Base-by-base conservation (phyloP, 108 stramenopile species). In the Nitzschia palea region DNA sequence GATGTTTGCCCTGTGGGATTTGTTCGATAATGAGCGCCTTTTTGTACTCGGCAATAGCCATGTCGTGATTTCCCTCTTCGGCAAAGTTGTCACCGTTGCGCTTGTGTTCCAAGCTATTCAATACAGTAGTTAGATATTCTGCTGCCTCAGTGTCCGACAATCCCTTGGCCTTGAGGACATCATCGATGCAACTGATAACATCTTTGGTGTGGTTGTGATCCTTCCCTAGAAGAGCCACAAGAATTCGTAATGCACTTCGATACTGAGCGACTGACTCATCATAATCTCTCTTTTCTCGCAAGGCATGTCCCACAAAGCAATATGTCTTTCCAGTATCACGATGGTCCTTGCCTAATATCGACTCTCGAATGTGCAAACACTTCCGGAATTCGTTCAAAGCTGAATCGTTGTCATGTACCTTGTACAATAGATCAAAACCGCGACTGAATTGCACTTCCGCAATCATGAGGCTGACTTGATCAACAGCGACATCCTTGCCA, bases 291-390 rank as follows among this genome's bases (percentile, higher is more conserved):
- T 68, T 62, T 42, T 68, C 74, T 52, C 74, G 60, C 15, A 76
- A 55, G 8, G 74, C 62, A 47, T 76, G 74, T 14, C 74, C 74
- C 35, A 76, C 74, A 55, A 76, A 76, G 54, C 74, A 76, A 56
- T 76, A 76, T 2, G 74, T 76, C 50, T 76, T 76, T 45, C 71
- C 77, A 35, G 77, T 78, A 31, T 78, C 77, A 10, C 68, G 59
- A 29, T 78, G 77, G 44, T 78, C 70, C 34, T 67, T 72, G 28
- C 77, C 77, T 22, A 72, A 42, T 29, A 78, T 70, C 18, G 36
- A 50, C 34, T 78, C 77, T 15, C 77, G 70, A 31, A 78, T 71
- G 33, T 50, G 31, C n/a, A 78, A 59, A 44, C 62, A 70, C 61
- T 78, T 78, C 3, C 64, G 55, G 45, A 72, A 78, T 35, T 72